A percentile compares a stretch with the other conserved stretches of the same genome.
Conservation (phyloP, 2,329 filamentous ascomycete genomes). For the Emmonsiellopsis sp. region DNA sequence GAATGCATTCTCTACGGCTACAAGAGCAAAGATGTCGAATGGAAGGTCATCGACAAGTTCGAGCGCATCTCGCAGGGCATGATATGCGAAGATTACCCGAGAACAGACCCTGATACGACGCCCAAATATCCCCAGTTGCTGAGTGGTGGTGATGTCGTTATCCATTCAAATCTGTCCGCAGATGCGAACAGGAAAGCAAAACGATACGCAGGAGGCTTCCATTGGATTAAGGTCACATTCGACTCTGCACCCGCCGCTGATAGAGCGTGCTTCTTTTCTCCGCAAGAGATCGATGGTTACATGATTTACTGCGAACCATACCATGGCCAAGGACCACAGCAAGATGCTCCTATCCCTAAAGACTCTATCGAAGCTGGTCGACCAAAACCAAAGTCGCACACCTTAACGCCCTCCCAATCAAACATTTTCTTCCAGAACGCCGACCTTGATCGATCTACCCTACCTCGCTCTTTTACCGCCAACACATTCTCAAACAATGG, state of each 20-base stretch:
- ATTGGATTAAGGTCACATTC: slow-evolving; percentile 87
- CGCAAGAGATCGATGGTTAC: slow-evolving; percentile 61
- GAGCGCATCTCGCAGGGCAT: slow-evolving; percentile 69
- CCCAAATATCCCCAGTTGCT: slow-evolving; percentile 63
- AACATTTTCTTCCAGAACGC: slow-evolving; percentile 24
- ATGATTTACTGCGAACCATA: slow-evolving; percentile 64
- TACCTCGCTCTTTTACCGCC: slow-evolving; percentile 32
- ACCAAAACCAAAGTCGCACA: slow-evolving; percentile 20
- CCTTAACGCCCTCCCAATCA: slow-evolving; percentile 27
- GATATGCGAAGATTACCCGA: slow-evolving; percentile 88
- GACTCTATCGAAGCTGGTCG: slow-evolving; percentile 20
- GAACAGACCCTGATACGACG: slow-evolving; percentile 64
- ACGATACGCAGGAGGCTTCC: slow-evolving; percentile 68
- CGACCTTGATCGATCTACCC: slow-evolving; percentile 24
- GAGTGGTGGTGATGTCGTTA: slow-evolving; percentile 61
- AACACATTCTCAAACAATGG: slow-evolving; percentile 24
- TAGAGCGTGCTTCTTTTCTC: slow-evolving; percentile 58
- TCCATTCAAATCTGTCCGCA: slow-evolving; percentile 56
- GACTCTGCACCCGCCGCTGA: slow-evolving; percentile 64
- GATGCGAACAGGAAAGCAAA: slow-evolving; percentile 73
- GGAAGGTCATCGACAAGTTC: slow-evolving; percentile 81
- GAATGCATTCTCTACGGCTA: slow-evolving; percentile 85
- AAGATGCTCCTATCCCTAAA: slow-evolving; percentile 55
- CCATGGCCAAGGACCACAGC: slow-evolving; percentile 51
- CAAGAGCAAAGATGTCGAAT: slow-evolving; percentile 55